phyloP scores from a whole-genome alignment of 192 early-diverging fungal species.

The Anaeromyces robustus region DNA sequence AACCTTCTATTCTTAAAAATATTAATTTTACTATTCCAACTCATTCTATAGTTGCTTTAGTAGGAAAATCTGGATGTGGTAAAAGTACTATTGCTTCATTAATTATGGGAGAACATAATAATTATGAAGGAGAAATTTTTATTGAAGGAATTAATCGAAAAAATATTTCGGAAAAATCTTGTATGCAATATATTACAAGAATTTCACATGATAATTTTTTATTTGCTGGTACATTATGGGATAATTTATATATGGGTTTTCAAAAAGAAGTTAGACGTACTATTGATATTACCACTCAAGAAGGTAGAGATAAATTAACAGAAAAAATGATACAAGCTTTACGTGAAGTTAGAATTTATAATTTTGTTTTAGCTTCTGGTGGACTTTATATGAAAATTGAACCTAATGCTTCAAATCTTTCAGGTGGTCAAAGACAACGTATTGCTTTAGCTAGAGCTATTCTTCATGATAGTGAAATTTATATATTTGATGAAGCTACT shows the following conservation, averaged over 20 bases:
- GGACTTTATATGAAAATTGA: not conserved
- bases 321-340: not conserved
- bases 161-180: not conserved
- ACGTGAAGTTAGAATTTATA: not conserved
- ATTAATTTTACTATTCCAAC: not conserved
- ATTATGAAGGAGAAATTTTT: not conserved
- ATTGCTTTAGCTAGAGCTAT: slow-evolving; percentile 75
- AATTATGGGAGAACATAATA: not conserved
- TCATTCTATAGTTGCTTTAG: not conserved
- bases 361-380: not conserved
- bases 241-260: not conserved
- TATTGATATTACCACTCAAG: not conserved
- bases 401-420: slow-evolving; percentile 3
- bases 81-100: not conserved
- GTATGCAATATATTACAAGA: not conserved
- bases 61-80: not conserved
- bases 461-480: slow-evolving; percentile 43
- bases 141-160: not conserved
- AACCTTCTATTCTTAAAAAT: not conserved
- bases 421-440: slow-evolving; percentile 81
- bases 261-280: not conserved
- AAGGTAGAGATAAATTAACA: not conserved
- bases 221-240: not conserved
- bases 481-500: slow-evolving; percentile 77
- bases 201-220: not conserved